These are phyloP conservation scores for Magnaporthiopsis incrustans DNA, from an alignment of 2,329 filamentous ascomycete genomes.

Conservation along the genomic window DNA sequence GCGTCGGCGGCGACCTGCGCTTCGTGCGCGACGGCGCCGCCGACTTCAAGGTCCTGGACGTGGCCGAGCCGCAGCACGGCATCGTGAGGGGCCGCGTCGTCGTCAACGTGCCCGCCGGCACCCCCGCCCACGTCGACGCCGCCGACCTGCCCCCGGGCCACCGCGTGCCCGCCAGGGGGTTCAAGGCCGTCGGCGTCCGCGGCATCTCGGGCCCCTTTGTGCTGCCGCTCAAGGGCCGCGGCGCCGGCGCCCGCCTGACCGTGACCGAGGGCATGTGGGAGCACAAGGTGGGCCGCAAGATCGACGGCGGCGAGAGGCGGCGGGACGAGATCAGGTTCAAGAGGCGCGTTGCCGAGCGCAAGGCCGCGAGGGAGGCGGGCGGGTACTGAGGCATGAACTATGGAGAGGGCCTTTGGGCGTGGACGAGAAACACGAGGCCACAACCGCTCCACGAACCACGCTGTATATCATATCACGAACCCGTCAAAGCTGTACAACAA, in stretches of 20 bases:
- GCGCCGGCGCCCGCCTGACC: slow-evolving; percentile 54
- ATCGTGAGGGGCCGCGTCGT: slow-evolving; percentile 33
- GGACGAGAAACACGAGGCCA: too few species aligned
- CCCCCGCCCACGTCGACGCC: slow-evolving; percentile 23
- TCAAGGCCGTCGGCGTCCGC: slow-evolving; percentile 59
- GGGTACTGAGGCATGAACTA: slow-evolving; percentile 1
- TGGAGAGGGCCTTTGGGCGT: too few species aligned
- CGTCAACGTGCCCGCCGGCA: slow-evolving; percentile 43
- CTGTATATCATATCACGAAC: not conserved
- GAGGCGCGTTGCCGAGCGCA: slow-evolving; percentile 70
- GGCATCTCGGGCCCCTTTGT: slow-evolving; percentile 71
- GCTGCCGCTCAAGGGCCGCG: slow-evolving; percentile 55
- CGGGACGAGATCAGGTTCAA: slow-evolving; percentile 80
- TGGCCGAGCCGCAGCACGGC: slow-evolving; percentile 17
- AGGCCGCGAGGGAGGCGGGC: slow-evolving; percentile 43
- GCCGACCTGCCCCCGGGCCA: slow-evolving; percentile 35
- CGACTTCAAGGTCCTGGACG: slow-evolving; percentile 39
- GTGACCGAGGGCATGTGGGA: slow-evolving; percentile 91
- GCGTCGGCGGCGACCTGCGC: slow-evolving; percentile 74
- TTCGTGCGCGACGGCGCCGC: slow-evolving; percentile 54
- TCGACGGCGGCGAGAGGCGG: slow-evolving; percentile 92
- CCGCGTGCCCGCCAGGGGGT: slow-evolving; percentile 39
- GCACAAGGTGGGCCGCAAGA: slow-evolving; percentile 75
- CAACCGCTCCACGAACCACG: not conserved
- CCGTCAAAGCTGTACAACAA: not conserved